Base-by-base conservation (phyloP, 2,329 filamentous ascomycete species). In the Dactylellina cionopaga region DNA sequence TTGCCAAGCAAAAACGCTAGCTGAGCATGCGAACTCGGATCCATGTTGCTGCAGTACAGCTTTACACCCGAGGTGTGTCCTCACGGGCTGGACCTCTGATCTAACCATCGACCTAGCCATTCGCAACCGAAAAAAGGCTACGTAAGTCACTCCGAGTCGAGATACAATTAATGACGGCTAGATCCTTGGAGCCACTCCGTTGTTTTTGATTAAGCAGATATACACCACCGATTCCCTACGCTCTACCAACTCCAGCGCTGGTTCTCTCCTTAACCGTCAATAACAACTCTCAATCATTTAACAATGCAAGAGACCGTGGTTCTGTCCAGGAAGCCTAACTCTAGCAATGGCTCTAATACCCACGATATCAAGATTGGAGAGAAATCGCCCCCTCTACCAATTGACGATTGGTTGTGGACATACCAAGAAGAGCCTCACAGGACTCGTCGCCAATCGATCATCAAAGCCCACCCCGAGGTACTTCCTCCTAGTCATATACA, bases 341-440 rank as follows among this genome's bases (percentile, higher is more conserved):
- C 13, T 37, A 33, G 27, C 41, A 15, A 10, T 11, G 11, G 13
- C 15, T 25, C 43, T n/a, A n/a, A n/a, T 22, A 22, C 17, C 9
- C 24, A 46, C 27, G 25, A 7, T 0, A 27, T 11, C 19, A n/a
- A 44, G n/a, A 17, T 37, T 10, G 15, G n/a, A 3, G 15, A 5
- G 27, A 47, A 19, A 31, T 35, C 13, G n/a, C 37, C 35, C 22
- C 17, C 33, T 55, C 5, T 46, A 31, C 24, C 31, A 11, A 39
- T 24, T 24, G 63, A 59, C 25, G 69, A 73, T 44, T 73, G 39
- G 51, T 25, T 96, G 83, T 98, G 96, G 95, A 96, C 95, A 39
- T 98, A 99, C 80, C 97, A 95, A 7, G 95, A 99, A 81, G 95
- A 99, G 82, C 95, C 95, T 74, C 95, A 99, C 82, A 88, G 92